Base-by-base conservation (phyloP, 78 protist genomes). In the Dictyostelium brefeldianum region DNA sequence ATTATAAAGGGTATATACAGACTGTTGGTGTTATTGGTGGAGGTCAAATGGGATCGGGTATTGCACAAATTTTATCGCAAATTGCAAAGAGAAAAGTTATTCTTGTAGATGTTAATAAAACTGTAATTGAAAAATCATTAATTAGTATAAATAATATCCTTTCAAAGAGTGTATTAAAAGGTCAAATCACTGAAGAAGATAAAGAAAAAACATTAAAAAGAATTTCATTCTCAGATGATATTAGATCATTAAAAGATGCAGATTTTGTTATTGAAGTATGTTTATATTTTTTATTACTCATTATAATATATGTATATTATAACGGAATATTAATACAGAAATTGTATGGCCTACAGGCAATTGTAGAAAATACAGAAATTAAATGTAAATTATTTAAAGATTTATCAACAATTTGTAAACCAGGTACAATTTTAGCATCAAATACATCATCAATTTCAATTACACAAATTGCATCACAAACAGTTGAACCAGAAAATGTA, bases 31-130 rank as follows among this genome's bases (percentile, higher is more conserved):
- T 93, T 62, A 67, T 93, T 78, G 96, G 96, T 29, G 89, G 92
- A 43, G 96, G 96, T 46, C 96, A 97, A 74, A 97, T 97, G 98
- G 98, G 98, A 57, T 69, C 74, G 5, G 98, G 98, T 69, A 97
- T 97, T 50, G 97, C 97, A 0, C 97, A 94, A 81, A 97, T 97
- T 20, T 20, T 78, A 6, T 17, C 96, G 4, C 94, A 83, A 74
- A 74, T 78, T 47, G 97, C 96, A 5, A 54, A 79, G 50, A n/a
- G 65, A 54, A 79, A 90, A n/a, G 98, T 96, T 6, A 41, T 92
- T 4, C 50, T 96, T 47, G 78, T 90, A 71, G 97, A 97, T 77
- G 18, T 20, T 14, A 70, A 47, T 41, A 80, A 41, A 65, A 48
- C 11, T 22, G 56, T 67, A 25, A 54, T 97, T 29, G 92, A 85